Evolutionary conservation across 495 filamentous ascomycete genomes (phyloP).

Genomic region (Pseudoneurospora amorphoporcata): DNA sequence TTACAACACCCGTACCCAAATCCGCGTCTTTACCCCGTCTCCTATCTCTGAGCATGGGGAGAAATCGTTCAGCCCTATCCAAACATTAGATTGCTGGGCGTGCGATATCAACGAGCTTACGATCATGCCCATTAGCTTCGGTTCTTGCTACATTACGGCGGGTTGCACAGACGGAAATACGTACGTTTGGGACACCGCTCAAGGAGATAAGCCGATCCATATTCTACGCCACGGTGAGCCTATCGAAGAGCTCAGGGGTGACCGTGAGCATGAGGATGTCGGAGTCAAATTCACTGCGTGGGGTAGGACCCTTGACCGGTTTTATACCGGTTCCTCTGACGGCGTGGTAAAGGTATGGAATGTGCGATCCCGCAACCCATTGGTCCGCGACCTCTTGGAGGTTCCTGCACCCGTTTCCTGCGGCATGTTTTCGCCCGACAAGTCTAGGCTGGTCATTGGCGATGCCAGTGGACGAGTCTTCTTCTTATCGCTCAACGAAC

Average conservation of each 20-base stretch:
- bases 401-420: slow-evolving; percentile 44
- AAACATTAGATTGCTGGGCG: slow-evolving; percentile 59
- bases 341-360: slow-evolving; percentile 84
- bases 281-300: slow-evolving; percentile 76
- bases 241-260: slow-evolving; percentile 48
- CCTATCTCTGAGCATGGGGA: slow-evolving; percentile 18
- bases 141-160: slow-evolving; percentile 57
- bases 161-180: slow-evolving; percentile 76
- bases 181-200: slow-evolving; percentile 76
- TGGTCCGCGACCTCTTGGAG: slow-evolving; percentile 50
- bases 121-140: slow-evolving; percentile 39
- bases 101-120: slow-evolving; percentile 81
- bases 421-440: slow-evolving; percentile 66
- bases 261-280: slow-evolving; percentile 60
- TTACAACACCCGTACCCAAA: slow-evolving; percentile 36
- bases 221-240: slow-evolving; percentile 59
- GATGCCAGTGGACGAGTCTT: slow-evolving; percentile 66
- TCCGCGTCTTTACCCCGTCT: slow-evolving; percentile 32
- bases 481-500: slow-evolving; percentile 44
- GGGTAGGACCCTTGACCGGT: slow-evolving; percentile 55
- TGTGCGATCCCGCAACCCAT: slow-evolving; percentile 43
- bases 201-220: slow-evolving; percentile 46
- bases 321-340: slow-evolving; percentile 89
- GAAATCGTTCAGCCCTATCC: slow-evolving; percentile 25
- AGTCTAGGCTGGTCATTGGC: slow-evolving; percentile 60